Evolutionary conservation across 768 basidiomycete genomes (phyloP).

Genomic region (Mycena latifolia): DNA sequence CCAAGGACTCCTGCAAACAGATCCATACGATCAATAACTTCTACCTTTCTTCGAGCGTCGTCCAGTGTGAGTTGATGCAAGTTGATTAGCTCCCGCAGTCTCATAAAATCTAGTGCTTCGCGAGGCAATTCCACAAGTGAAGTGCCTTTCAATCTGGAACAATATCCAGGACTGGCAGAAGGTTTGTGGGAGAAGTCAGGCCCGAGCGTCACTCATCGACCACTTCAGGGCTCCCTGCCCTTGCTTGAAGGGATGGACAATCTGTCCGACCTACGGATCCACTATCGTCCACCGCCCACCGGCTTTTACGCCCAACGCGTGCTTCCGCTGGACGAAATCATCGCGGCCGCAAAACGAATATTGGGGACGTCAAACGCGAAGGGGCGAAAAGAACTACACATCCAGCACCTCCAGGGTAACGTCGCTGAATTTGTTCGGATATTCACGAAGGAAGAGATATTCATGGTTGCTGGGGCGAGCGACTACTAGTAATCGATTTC

Average conservation of each 20-base stretch:
- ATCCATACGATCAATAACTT: slow-evolving; percentile 9
- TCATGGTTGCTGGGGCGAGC: too few species aligned
- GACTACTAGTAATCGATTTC: too few species aligned
- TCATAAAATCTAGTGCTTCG: neutral
- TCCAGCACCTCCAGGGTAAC: neutral
- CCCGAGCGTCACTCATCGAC: too few species aligned
- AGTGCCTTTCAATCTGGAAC: neutral
- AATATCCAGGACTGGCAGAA: neutral
- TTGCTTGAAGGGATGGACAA: slow-evolving; percentile 17
- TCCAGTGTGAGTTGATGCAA: slow-evolving; percentile 9
- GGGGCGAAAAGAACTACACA: slow-evolving; percentile 6
- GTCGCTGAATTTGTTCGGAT: too few species aligned
- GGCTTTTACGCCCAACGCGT: neutral
- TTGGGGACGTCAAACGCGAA: slow-evolving; percentile 6
- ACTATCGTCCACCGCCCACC: neutral
- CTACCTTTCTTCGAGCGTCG: neutral
- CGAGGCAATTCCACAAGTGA: slow-evolving; percentile 5
- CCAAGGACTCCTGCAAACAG: neutral
- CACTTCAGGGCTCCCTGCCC: neutral
- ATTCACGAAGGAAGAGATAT: too few species aligned
- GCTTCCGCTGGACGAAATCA: neutral
- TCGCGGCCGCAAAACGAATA: neutral
- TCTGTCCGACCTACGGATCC: slow-evolving; percentile 12
- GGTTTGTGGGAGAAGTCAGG: too few species aligned
- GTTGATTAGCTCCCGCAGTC: too few species aligned